These are phyloP conservation scores for Pseudogymnoascus sp. DNA, from an alignment of 2,329 filamentous ascomycete species.

Conservation along the genomic window DNA sequence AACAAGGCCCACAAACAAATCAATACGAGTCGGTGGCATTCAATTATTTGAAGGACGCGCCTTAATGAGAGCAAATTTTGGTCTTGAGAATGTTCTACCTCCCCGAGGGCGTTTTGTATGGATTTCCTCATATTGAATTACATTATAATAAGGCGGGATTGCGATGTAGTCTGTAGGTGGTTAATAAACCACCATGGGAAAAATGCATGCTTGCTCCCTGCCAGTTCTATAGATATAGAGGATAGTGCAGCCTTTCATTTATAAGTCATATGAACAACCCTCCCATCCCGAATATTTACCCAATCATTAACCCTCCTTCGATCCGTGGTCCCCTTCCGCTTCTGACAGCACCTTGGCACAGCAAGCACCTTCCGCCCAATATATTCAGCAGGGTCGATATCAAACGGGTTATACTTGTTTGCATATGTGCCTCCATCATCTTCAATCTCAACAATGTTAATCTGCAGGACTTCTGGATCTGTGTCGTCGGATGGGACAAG, in stretches of 20 bases:
- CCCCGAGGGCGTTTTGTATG: not conserved
- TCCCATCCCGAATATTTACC: conserved; percentile 14
- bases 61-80: not conserved
- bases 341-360: conserved; percentile 35
- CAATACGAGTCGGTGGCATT: not conserved
- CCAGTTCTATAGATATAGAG: not conserved
- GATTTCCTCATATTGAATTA: not conserved
- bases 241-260: not conserved
- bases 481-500: conserved; percentile 29
- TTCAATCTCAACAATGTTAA: conserved; percentile 36
- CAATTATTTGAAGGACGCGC: too few species aligned
- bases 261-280: conserved; percentile 8
- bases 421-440: conserved; percentile 29
- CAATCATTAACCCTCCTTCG: conserved; percentile 27
- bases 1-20: not conserved
- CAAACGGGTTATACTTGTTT: conserved; percentile 29
- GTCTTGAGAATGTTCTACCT: not conserved
- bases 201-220: not conserved
- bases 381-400: conserved; percentile 31
- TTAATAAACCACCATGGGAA: too few species aligned
- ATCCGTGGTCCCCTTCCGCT: conserved; percentile 30
- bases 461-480: conserved; percentile 34
- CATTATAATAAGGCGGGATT: too few species aligned
- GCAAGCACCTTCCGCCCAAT: conserved; percentile 33
- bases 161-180: too few species aligned